Evolutionary conservation across 768 basidiomycete species (phyloP), one percentile per base, ranked within the genome.

Genomic region (Hebeloma cylindrosporum): DNA sequence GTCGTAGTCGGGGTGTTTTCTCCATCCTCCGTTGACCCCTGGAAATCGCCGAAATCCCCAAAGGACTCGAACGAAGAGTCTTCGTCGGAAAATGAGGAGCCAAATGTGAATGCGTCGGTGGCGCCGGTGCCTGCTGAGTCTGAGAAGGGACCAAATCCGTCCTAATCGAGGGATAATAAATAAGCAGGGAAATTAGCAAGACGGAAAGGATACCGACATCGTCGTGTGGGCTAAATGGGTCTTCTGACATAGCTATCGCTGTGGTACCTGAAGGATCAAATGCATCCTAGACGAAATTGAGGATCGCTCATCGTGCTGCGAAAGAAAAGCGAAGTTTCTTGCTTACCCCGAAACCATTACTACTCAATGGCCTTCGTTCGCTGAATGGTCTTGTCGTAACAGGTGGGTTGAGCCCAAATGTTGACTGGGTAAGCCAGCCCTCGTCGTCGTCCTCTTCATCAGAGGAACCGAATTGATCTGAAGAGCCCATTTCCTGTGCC

Each of bases 21-120:
- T 9, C 64, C 67, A 36, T 71, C 67, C 25, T 63, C 69, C 1
- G 72, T 77, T 40, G n/a, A n/a, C n/a, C 70, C 71, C 54, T 87
- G 87, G 56, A 88, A 88, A 42, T 88, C 88, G 3, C 88, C 85
- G 57, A 91, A 90, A 51, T 90, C 88, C 11, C 86, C 86, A 57
- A 90, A 89, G 43, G 70, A 72, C 39, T 83, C 83, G 52, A 88
- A 90, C 7, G 85, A 77, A 3, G 76, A 72, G 41, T 83, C 80
- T 35, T 88, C 87, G 25, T 85, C 84, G 0, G 82, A 77, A 47
- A 80, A 77, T 2, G 77, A 73, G 1, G 78, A 75, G 3, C 72
- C 67, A 51, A 79, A 79, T 2, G 74, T 78, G 63, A 88, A 87
- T 1, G 77, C 76, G 47, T 84, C 72, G 29, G 66, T 65, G 0